Percentiles rank a stretch among this genome's conserved stretches.
Conservation (phyloP, 2,329 filamentous ascomycete species). For the Monosporascus sp. region DNA sequence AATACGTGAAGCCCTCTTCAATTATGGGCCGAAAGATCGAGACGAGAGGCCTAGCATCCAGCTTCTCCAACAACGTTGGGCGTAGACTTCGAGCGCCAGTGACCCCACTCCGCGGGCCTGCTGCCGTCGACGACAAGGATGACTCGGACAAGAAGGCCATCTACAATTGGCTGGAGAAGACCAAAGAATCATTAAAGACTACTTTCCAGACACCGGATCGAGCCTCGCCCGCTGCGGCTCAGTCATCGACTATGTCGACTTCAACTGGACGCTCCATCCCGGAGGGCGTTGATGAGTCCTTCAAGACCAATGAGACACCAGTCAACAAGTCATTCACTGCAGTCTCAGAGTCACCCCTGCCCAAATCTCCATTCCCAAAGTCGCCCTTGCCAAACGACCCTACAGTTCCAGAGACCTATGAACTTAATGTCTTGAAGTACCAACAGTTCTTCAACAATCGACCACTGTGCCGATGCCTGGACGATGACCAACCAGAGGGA, state of each 20-base stretch:
- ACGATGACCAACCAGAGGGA: slow-evolving; percentile 1
- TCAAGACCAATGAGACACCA: neutral
- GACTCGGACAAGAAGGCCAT: neutral
- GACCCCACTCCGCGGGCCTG: neutral
- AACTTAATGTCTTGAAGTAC: neutral
- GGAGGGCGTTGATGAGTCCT: neutral
- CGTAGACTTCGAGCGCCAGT: neutral
- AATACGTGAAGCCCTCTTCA: neutral
- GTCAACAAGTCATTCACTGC: neutral
- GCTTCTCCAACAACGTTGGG: neutral
- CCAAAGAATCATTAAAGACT: neutral
- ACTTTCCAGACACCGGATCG: neutral
- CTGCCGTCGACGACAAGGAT: neutral
- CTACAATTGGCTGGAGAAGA: neutral
- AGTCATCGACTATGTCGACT: neutral
- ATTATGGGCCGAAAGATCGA: neutral
- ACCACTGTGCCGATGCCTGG: neutral
- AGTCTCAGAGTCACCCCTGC: neutral
- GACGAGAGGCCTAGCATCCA: neutral
- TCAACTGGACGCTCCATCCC: neutral
- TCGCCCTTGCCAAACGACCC: neutral
- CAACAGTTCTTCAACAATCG: neutral
- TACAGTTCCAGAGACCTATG: neutral
- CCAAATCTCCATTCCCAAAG: neutral
- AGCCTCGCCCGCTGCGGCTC: neutral